Base-by-base conservation (phyloP, 2,329 filamentous ascomycete species). In the Nemania sp. region DNA sequence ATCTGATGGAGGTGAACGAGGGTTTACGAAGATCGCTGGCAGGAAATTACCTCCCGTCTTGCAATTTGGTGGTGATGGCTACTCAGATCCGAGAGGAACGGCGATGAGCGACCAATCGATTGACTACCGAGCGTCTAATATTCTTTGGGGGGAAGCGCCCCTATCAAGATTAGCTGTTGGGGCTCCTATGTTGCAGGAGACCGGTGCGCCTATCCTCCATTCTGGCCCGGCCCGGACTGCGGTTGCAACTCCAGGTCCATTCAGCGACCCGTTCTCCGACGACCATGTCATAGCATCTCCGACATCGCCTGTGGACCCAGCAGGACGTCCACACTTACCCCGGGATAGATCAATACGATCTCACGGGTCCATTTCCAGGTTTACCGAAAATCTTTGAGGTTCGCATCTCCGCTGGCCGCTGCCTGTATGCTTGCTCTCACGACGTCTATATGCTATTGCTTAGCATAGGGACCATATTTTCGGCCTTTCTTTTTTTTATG, bases 181-280 rank as follows among this genome's bases (percentile, higher is more conserved):
- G 17, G 76, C 79, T 9, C 83, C 84, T 5, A 87, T 87, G 83
- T 79, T 84, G 47, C 83, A 83, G 32, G 80, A 84, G 55, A 87
- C 85, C 68, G 84, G 85, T 10, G 76, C 87, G 3, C 81, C 83
- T n/a, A 77, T 87, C 34, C 81, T 87, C 70, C 80, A 86, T 63
- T 81, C 84, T n/a, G 84, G 87, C n/a, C 88, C 88, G 15, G 86
- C 83, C 17, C 82, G 86, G 55, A 87, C 84, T 3, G 84, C 87
- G 1, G 76, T 89, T 15, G 82, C 83, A 59, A 81, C 84, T 60
- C 78, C 81, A 51, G 80, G 78, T 21, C 82, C 83, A 0, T 83
- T 83, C 57, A 74, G 76, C 37, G 54, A 65, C 40, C 62, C 64
- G 34, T 66, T 66, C 34, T 64, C 64, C 34, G 64, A 66, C 18